Evolutionary conservation across 129 eudicot genomes (phyloP).

Genomic region (Rutidosis leptorrhynchoides): DNA sequence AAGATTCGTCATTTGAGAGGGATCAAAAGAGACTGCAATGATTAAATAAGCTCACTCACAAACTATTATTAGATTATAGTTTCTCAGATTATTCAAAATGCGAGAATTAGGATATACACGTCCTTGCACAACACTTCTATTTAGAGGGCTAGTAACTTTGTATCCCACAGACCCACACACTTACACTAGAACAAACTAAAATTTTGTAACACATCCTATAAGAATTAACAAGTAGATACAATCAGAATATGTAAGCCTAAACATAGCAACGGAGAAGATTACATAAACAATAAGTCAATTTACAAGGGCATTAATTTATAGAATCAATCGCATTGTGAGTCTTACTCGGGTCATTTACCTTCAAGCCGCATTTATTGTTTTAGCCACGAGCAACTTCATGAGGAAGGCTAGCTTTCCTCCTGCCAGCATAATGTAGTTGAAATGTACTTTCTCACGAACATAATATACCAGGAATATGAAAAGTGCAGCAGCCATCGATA

Average conservation of each 20-base stretch:
- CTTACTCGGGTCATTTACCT: neutral
- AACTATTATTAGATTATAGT: too few species aligned
- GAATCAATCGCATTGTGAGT: neutral
- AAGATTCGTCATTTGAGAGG: too few species aligned
- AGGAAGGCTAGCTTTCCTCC: conserved; percentile 14
- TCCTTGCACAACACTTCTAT: too few species aligned
- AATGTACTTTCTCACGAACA: conserved; percentile 10
- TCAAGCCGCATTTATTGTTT: neutral
- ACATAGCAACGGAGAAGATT: neutral
- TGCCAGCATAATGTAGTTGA: neutral
- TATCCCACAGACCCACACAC: too few species aligned
- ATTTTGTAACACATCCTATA: too few species aligned
- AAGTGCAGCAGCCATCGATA: conserved; percentile 18
- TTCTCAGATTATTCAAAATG: too few species aligned
- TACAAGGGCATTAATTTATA: neutral
- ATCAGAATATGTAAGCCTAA: neutral
- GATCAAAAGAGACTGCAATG: too few species aligned
- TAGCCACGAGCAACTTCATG: conserved; percentile 2
- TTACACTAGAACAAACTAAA: too few species aligned
- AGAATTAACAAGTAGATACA: too few species aligned
- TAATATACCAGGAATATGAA: neutral
- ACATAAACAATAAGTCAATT: neutral
- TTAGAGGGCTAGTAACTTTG: too few species aligned
- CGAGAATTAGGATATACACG: too few species aligned
- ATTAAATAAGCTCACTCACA: too few species aligned